phyloP scores from a whole-genome alignment of 176 grass and related monocot genomes.

The Paspalum vaginatum region DNA sequence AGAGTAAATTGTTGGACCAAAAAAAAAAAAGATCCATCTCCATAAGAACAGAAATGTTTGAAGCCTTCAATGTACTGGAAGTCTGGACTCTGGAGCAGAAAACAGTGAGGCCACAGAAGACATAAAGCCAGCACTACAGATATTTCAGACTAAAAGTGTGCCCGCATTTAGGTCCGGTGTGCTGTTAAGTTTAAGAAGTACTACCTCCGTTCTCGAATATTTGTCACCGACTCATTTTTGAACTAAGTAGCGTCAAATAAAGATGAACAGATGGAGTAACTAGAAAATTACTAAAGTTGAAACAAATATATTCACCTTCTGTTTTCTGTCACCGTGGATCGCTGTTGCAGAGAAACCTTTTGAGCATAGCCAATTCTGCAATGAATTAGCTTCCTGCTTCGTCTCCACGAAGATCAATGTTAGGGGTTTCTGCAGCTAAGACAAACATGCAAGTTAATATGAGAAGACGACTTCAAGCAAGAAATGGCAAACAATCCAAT shows the following conservation, averaged over 20 bases:
- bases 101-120: not conserved
- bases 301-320: slow-evolving; percentile 46
- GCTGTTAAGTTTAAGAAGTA: not conserved
- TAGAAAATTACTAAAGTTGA: not conserved
- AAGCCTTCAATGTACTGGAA: not conserved
- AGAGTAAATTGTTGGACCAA: not conserved
- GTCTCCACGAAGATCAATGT: slow-evolving; percentile 90
- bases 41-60: not conserved
- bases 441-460: slow-evolving; percentile 29
- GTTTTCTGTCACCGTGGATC: slow-evolving; percentile 75
- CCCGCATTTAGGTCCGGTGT: not conserved
- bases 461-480: slow-evolving; percentile 10
- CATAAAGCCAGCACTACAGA: not conserved
- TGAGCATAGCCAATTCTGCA: slow-evolving; percentile 56
- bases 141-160: slow-evolving; percentile 6
- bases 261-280: too few relatives aligned
- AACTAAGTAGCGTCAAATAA: too few relatives aligned
- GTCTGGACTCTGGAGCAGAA: not conserved
- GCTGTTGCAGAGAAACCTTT: slow-evolving; percentile 73
- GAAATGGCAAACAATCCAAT: not conserved
- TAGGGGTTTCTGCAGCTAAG: slow-evolving; percentile 52
- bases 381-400: slow-evolving; percentile 68
- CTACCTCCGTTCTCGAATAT: too few relatives aligned
- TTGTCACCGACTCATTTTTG: too few relatives aligned
- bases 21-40: not conserved